Percentiles rank a stretch among this genome's conserved stretches.
Conservation (phyloP, 768 basidiomycete genomes). For the Mycena kentingensis region DNA sequence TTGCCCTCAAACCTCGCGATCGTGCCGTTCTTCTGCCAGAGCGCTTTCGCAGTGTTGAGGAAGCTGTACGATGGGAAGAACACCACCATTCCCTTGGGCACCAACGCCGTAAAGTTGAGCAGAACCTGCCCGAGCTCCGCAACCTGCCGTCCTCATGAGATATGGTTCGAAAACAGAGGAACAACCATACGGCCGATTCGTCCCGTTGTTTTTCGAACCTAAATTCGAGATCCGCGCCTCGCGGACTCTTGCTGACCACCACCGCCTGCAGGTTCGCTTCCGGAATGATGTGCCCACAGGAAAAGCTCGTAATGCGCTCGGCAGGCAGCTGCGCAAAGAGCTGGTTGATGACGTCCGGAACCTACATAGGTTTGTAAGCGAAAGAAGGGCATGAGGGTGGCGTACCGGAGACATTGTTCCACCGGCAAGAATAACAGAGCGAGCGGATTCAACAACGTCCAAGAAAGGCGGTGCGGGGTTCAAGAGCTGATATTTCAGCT, state of each 20-base stretch:
- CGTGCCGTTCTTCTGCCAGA: constrained; percentile 67
- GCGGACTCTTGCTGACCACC: constrained; percentile 73
- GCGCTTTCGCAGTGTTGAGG: constrained; percentile 61
- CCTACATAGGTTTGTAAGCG: constrained; percentile 44
- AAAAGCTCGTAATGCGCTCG: constrained; percentile 74
- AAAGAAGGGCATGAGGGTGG: constrained; percentile 1
- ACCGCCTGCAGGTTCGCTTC: constrained; percentile 73
- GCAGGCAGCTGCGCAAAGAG: constrained; percentile 68
- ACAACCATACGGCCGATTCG: constrained; percentile 58
- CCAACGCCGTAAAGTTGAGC: constrained; percentile 73
- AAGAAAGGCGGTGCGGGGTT: constrained; percentile 88
- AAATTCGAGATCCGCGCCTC: constrained; percentile 75
- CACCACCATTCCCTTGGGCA: constrained; percentile 88
- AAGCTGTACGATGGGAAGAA: constrained; percentile 94
- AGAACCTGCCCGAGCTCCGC: constrained; percentile 83
- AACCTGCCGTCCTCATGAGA: constrained; percentile 46
- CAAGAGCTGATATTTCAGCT: constrained; percentile 87
- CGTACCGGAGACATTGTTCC: constrained; percentile 98
- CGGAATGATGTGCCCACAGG: constrained; percentile 93
- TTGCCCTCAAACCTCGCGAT: constrained; percentile 63
- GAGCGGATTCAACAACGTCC: constrained; percentile 79
- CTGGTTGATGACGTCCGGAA: constrained; percentile 83
- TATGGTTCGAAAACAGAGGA: background rate
- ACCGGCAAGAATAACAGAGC: constrained; percentile 89
- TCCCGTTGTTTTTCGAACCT: constrained; percentile 77